Percentiles rank a stretch among this genome's conserved stretches.
Evolutionary conservation across 345 rosid genomes (phyloP).

Genomic region (Turritis glabra): DNA sequence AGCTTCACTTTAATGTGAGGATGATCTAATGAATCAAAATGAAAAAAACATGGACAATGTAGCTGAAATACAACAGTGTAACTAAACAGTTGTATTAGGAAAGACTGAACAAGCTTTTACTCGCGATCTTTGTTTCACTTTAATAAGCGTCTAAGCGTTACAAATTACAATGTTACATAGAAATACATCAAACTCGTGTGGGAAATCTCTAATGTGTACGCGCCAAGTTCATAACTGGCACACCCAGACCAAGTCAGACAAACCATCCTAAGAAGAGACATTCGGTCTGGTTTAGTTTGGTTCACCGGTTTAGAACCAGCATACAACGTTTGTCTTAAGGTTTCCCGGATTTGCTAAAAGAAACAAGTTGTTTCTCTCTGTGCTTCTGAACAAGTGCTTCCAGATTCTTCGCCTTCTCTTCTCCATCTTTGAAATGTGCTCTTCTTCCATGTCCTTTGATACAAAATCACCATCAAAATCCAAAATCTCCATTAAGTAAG

Average conservation of each 20-base stretch:
- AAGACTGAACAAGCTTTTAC: background rate
- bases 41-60: background rate
- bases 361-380: slow-evolving; percentile 29
- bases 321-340: slow-evolving; percentile 16
- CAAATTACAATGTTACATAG: slow-evolving; percentile 2
- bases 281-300: background rate
- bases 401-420: slow-evolving; percentile 33
- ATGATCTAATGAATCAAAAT: background rate
- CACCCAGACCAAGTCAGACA: background rate
- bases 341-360: slow-evolving; percentile 3
- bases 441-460: slow-evolving; percentile 38
- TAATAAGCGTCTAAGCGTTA: background rate
- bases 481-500: background rate
- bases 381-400: slow-evolving; percentile 37
- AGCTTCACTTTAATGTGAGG: too few species aligned
- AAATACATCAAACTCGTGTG: slow-evolving; percentile 5
- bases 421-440: slow-evolving; percentile 33
- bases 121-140: background rate
- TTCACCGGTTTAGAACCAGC: background rate
- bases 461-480: background rate
- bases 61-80: background rate
- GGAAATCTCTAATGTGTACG: background rate
- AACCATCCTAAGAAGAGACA: background rate
- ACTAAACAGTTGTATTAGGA: background rate
- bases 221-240: background rate